A percentile compares a stretch with the other conserved stretches of the same genome.
Evolutionary conservation across 768 basidiomycete species (phyloP).

Genomic region (Lentinula sp.): DNA sequence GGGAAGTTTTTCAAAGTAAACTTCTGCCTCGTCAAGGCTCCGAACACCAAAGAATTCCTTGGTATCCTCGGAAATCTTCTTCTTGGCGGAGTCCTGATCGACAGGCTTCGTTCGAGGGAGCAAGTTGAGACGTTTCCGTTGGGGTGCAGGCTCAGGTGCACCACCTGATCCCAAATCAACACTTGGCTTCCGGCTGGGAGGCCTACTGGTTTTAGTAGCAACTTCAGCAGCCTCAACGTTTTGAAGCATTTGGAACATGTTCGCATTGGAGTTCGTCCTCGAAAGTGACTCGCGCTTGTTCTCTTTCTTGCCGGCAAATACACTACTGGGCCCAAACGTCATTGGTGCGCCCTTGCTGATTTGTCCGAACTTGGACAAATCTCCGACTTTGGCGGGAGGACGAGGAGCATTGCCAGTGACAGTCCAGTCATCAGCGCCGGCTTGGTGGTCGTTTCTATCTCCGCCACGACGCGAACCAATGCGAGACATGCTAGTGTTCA

Average conservation of each 20-base stretch:
- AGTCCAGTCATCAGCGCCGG: slow-evolving; percentile 83
- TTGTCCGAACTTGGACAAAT: slow-evolving; percentile 85
- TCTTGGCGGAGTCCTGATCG: slow-evolving; percentile 40
- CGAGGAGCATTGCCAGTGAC: slow-evolving; percentile 45
- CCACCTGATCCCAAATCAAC: slow-evolving; percentile 36
- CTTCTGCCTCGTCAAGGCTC: slow-evolving; percentile 81
- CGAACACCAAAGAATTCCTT: slow-evolving; percentile 87
- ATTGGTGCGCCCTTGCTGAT: slow-evolving; percentile 61
- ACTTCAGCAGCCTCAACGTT: slow-evolving; percentile 50
- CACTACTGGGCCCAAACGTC: slow-evolving; percentile 80
- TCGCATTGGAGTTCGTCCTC: slow-evolving; percentile 68
- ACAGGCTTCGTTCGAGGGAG: slow-evolving; percentile 73
- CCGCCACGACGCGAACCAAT: slow-evolving; percentile 87
- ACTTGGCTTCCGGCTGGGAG: slow-evolving; percentile 44
- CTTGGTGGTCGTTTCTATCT: slow-evolving; percentile 48
- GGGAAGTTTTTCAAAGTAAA: slow-evolving; percentile 76
- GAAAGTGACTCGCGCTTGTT: slow-evolving; percentile 69
- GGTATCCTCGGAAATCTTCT: slow-evolving; percentile 73
- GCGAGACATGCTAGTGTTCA: slow-evolving; percentile 69
- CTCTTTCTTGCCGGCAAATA: slow-evolving; percentile 67
- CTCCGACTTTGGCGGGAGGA: slow-evolving; percentile 73
- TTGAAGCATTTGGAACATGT: slow-evolving; percentile 87
- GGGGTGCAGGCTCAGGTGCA: slow-evolving; percentile 39
- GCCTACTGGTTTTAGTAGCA: slow-evolving; percentile 41
- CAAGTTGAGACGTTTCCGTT: slow-evolving; percentile 70